Base-by-base conservation (phyloP, 306 rosid genomes). In the Senna siamea region DNA sequence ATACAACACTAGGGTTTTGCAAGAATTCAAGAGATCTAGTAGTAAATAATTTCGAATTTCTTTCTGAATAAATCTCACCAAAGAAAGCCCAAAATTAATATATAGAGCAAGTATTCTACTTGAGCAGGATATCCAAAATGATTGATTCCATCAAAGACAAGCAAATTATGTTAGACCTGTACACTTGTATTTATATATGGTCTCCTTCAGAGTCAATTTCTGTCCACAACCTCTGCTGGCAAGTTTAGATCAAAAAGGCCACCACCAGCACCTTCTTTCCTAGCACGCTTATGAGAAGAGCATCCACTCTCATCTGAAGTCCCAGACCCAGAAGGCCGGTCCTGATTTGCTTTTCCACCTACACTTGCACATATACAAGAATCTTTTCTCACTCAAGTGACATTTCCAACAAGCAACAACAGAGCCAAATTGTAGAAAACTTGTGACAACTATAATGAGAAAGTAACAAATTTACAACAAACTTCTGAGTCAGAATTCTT, bases 171-270 rank as follows among this genome's bases (percentile, higher is more conserved):
- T 85, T 84, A 87, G 95, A 85, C 76, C 88, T 89, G 95, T 89
- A 87, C 92, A 85, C 71, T 76, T 69, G 81, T 82, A 83, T 75
- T 67, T 81, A 64, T 82, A 70, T 50, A 61, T 76, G 72, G 76
- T 79, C 54, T 50, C 83, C 79, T 84, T 73, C 83, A 76, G 66
- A 82, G 84, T 89, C 84, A 91, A 76, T 80, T 91, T 79, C 92
- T 89, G 87, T 93, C 96, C 59, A 89, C 78, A 70, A 83, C 70
- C 80, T 87, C 97, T 26, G 97, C 97, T 22, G 99, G 99, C 84
- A 95, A 87, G 90, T 95, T 95, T 48, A 95, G 86, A 79, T 95
- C 98, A 86, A 95, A 91, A 82, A 86, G 81, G 68, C 83, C 90
- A 75, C 84, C 89, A 46, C 87, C 85, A 64, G 78, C 70, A 58